These are phyloP conservation scores for Tricholoma hemisulphureum DNA, from an alignment of 768 basidiomycete species.

Conservation along the genomic window DNA sequence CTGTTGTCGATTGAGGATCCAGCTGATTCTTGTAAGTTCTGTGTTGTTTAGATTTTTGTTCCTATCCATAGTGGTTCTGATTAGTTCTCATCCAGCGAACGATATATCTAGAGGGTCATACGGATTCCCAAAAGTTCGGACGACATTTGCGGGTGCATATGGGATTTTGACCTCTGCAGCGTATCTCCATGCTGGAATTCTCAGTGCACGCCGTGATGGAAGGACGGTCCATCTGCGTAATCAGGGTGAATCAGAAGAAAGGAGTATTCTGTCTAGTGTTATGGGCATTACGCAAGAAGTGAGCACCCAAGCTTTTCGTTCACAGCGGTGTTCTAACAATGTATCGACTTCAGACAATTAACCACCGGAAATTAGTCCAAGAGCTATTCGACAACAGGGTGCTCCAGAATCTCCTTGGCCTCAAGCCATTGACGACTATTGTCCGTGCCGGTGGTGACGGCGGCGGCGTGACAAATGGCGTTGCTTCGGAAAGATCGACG, in stretches of 20 bases:
- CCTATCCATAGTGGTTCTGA: conserved; percentile 7
- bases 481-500: conserved; percentile 7
- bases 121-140: conserved; percentile 76
- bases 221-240: conserved; percentile 43
- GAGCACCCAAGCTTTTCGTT: conserved; percentile 17
- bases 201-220: conserved; percentile 55
- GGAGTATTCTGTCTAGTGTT: conserved; percentile 78
- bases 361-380: conserved; percentile 65
- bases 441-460: conserved; percentile 10
- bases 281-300: conserved; percentile 87
- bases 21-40: conserved; percentile 72
- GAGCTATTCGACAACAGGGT: conserved; percentile 62
- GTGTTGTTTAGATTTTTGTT: neutral
- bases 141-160: conserved; percentile 80
- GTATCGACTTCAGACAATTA: conserved; percentile 54
- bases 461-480: conserved; percentile 16
- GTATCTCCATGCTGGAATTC: conserved; percentile 60
- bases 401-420: conserved; percentile 59
- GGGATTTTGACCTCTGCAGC: conserved; percentile 75
- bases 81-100: conserved; percentile 56
- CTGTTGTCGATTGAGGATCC: conserved; percentile 92
- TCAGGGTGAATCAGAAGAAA: conserved; percentile 51
- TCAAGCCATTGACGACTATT: conserved; percentile 28
- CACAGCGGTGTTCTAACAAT: conserved; percentile 1
- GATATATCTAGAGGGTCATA: conserved; percentile 91